A percentile compares a stretch with the other conserved stretches of the same genome.
phyloP scores from a whole-genome alignment of 169 alveolate genomes.

The Eimeria maxima region DNA sequence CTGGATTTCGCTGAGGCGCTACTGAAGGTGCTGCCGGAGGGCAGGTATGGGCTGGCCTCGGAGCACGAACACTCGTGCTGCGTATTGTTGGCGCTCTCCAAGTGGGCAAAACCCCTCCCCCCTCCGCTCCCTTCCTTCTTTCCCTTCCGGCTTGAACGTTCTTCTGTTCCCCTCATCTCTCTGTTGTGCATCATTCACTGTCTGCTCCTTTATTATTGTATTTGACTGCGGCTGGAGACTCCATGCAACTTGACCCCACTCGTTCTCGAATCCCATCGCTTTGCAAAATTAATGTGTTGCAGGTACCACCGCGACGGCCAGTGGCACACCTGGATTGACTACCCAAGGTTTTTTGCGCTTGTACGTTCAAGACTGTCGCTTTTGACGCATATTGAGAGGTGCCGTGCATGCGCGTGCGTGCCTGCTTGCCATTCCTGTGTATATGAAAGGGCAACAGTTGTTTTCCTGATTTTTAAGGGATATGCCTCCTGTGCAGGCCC shows the following conservation, averaged over 20 bases:
- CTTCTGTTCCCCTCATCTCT: not conserved
- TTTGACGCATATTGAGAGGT: not conserved
- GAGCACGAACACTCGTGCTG: constrained; percentile 95
- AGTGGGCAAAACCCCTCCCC: not conserved
- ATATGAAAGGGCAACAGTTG: not conserved
- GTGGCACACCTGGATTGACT: constrained; percentile 96
- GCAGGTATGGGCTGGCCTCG: constrained; percentile 90
- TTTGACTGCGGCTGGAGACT: not conserved
- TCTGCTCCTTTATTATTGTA: not conserved
- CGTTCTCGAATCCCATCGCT: not conserved
- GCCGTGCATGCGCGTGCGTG: not conserved
- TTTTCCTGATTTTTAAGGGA: not conserved
- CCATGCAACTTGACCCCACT: not conserved
- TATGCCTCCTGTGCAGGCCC: constrained; percentile 49
- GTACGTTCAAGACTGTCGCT: not conserved
- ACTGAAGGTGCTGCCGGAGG: constrained; percentile 75
- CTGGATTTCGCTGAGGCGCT: constrained; percentile 9
- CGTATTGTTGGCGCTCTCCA: constrained; percentile 88
- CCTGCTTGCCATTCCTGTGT: not conserved
- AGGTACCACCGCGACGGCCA: constrained; percentile 88
- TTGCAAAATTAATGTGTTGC: not conserved
- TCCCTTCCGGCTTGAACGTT: not conserved
- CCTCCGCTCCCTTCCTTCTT: not conserved
- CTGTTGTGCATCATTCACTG: not conserved
- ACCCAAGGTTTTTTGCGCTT: constrained; percentile 90